Conservation (phyloP, 441 rosid species). For the Euphorbia celastroides region DNA sequence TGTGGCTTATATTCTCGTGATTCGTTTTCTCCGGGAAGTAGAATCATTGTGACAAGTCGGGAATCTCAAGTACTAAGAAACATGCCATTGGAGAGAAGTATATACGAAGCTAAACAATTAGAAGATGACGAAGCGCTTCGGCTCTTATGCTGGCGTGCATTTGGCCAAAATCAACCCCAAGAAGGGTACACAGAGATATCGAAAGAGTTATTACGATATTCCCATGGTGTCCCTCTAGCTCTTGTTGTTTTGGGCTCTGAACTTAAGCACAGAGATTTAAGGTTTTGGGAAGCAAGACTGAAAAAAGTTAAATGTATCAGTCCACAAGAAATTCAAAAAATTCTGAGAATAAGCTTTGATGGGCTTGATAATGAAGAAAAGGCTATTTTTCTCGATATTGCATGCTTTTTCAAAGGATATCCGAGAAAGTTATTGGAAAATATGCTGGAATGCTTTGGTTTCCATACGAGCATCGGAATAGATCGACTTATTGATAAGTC, state of each 20-base stretch:
- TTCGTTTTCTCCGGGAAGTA: background rate
- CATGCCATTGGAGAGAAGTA: background rate
- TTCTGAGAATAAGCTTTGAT: background rate
- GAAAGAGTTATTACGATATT: background rate
- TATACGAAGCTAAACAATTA: background rate
- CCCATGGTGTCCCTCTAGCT: background rate
- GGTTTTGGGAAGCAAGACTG: background rate
- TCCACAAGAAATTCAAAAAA: background rate
- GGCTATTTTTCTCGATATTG: no score
- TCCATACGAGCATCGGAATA: background rate
- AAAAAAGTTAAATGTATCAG: no score
- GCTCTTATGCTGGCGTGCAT: no score
- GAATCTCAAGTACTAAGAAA: background rate
- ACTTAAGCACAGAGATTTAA: background rate
- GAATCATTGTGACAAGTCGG: background rate
- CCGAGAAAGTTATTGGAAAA: background rate
- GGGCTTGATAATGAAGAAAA: background rate
- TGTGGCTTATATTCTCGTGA: background rate
- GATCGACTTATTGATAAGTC: background rate
- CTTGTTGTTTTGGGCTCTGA: no score
- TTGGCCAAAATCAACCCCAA: no score
- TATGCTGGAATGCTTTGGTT: background rate
- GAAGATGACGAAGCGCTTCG: background rate
- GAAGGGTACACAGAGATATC: background rate
- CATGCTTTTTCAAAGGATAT: background rate